Evolutionary conservation across 2,329 filamentous ascomycete species (phyloP), one percentile per base, ranked within the genome.

Genomic region (Dendryphion nanum): DNA sequence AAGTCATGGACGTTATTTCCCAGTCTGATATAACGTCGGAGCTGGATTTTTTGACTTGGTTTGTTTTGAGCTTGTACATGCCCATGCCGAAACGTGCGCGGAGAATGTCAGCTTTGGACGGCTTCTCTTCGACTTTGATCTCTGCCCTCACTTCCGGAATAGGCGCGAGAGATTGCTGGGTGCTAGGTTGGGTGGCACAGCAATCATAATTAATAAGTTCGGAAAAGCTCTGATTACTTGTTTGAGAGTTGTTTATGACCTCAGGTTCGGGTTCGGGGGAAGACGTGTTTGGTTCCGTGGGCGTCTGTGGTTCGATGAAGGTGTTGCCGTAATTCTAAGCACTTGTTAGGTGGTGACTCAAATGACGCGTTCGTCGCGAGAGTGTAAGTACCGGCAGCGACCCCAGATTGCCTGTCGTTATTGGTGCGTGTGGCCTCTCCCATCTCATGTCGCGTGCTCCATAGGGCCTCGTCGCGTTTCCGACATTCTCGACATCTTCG

Each of bases 21-120:
- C 51, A 60, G 12, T 47, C 50, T 5, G 60, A 58, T 8, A 67
- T 58, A 28, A 89, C 78, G 67, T 38, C 81, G 72, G 44, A 87
- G 74, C 53, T 46, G 1, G 84, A 82, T 18, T 86, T 73, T 40
- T 77, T 69, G 37, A 81, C 76, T 64, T 90, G 86, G 42, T 85
- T 81, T 2, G 85, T 89, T 40, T 76, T 77, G 48, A 90, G 73
- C 66, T 89, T 89, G 72, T 89, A 89, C 55, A 77, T 78, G 12
- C 84, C 86, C 15, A 89, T 76, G 18, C 78, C 74, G 13, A 90
- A 77, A n/a, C 85, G 77, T 7, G 87, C 74, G 35, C 77, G 77
- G 30, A 89, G 71, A 33, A 81, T 77, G 55, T 85, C 78, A 15
- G 81, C 82, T 65, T 78, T 77, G 76, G 85, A 61, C 32, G 36